Evolutionary conservation across 2,329 filamentous ascomycete species (phyloP), one percentile per base, ranked within the genome.

Genomic region (Nectriaceae sp.): DNA sequence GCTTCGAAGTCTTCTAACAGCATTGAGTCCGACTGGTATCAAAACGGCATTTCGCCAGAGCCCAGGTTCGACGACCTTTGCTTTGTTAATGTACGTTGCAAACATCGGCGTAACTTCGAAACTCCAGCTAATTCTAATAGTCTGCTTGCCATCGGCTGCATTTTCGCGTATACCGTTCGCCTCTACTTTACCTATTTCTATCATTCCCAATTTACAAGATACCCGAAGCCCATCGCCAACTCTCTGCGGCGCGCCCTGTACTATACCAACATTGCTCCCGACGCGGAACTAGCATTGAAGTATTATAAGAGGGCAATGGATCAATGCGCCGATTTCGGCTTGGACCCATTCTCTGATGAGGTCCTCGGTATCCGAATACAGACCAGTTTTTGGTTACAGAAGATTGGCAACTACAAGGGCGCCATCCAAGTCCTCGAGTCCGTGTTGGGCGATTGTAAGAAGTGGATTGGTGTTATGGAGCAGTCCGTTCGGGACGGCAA

Each of bases 321-420:
- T 53, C 78, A 87, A 43, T 90, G 90, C 48, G 75, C 84, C 42
- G 84, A 90, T 62, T 65, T 88, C 42, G 84, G 85, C 0, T 82
- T 99, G 74, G 90, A 97, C 64, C 90, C 89, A 0, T 95, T 92
- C 66, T 92, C 89, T 4, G 89, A 97, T 60, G 92, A 97, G 66
- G 86, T 97, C 26, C 78, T 97, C 58, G 94, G 94, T 8, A 85
- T 97, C 44, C 90, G 91, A 64, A 85, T 97, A 42, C 85, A 92
- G 65, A 77, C 96, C 8, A 85, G 90, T 1, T 79, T 80, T 10
- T 84, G 96, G 77, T 78, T 96, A 53, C 90, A 97, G 69, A 86
- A 87, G 63, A 82, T 89, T 15, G 79, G 85, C 24, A 82, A 87
- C 60, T 85, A 85, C 62, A 76, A 82, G 19, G 82, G 85, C 48